Evolutionary conservation across 306 rosid species (phyloP), one percentile per base, ranked within the genome.

Genomic region (Vicia sativa): DNA sequence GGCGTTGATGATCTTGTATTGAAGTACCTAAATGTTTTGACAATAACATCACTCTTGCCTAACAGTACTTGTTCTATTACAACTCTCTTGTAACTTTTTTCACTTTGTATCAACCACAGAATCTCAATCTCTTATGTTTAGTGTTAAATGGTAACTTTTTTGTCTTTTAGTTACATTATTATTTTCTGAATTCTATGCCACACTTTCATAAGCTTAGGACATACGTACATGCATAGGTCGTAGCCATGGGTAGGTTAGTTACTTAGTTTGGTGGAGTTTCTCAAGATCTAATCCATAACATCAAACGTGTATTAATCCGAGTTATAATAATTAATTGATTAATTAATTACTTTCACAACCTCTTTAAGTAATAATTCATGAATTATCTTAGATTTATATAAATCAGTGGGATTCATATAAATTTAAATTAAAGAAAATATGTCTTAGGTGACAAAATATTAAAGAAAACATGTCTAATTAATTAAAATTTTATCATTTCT

Each of bases 11-110:
- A 37, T 60, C 63, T 64, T 54, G 44, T 62, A 31, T 79, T 62
- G 68, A 54, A 59, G 77, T 66, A 54, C 71, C 62, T 78, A 67
- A 65, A 73, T 72, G 71, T 61, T 57, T 70, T 70, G 23, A 74
- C 67, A 48, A 61, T 60, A 39, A 65, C 26, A 68, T 49, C 61
- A 44, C 11, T 68, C 14, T 54, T 57, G 74, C 79, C 79, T 41
- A 79, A 74, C 79, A 2, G 37, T 55, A 44, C 67, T 62, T 38
- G 26, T 6, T 38, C 14, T 6, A 62, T 62, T 18, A 43, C 0
- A 43, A 67, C 9, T 69, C 2, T 42, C 4, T 42, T 29, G 48
- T 67, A 25, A 54, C 72, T 35, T 50, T 68, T 26, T 79, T 74
- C 42, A 19, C 50, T 48, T 28, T 67, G 18, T n/a, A 5, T 21